Percentiles rank a stretch among this genome's conserved stretches.
Conservation (phyloP, 305 asterid species). For the Andrographis paniculata region DNA sequence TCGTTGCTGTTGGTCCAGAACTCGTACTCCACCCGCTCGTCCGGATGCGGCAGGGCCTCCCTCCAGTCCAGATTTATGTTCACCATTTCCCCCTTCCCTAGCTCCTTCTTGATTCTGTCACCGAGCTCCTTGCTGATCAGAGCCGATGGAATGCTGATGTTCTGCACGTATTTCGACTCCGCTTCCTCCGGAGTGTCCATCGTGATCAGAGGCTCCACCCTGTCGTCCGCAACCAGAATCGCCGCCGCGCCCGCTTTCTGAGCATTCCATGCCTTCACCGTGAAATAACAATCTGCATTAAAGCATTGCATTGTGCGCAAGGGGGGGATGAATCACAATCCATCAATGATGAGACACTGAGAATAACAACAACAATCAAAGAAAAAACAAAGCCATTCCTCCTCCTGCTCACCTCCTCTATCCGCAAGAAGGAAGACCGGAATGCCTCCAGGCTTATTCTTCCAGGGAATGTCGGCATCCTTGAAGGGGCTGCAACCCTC, state of each 20-base stretch:
- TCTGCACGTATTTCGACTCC: conserved; percentile 58
- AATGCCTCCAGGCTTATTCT: conserved; percentile 65
- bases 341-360: background rate
- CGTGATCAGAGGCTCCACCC: conserved; percentile 76
- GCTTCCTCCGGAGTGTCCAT: conserved; percentile 88
- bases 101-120: conserved; percentile 49
- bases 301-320: no score
- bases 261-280: conserved; percentile 91
- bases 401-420: conserved; percentile 52
- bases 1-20: conserved; percentile 97
- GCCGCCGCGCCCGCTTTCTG: conserved; percentile 89
- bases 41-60: conserved; percentile 98
- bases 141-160: conserved; percentile 81
- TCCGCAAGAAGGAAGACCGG: conserved; percentile 79
- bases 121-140: conserved; percentile 73
- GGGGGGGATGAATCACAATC: background rate
- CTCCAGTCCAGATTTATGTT: conserved; percentile 86
- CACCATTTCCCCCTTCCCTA: conserved; percentile 57
- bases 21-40: conserved; percentile 94
- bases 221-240: conserved; percentile 84
- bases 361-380: background rate
- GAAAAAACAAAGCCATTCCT: background rate
- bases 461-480: conserved; percentile 53
- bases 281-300: conserved; percentile 91
- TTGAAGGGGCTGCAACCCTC: conserved; percentile 54